phyloP scores from a whole-genome alignment of 352 stramenopile genomes.

The Phytophthora meadii region DNA sequence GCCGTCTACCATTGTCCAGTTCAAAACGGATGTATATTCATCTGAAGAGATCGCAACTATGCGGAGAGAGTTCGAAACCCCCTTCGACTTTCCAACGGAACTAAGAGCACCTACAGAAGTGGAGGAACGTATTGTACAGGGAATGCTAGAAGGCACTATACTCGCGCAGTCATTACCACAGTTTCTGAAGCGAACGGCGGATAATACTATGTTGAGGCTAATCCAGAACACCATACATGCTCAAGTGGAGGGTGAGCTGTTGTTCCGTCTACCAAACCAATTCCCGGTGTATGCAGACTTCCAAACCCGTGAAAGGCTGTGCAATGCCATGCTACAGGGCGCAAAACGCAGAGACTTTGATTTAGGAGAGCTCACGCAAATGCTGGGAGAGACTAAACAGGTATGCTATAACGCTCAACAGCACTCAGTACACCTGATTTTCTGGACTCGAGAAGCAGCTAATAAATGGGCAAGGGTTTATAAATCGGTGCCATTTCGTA shows the following conservation, averaged over 20 bases:
- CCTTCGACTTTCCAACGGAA: conserved; percentile 5
- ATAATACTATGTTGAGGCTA: background rate
- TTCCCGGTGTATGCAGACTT: too few relatives aligned
- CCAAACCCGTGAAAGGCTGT: too few relatives aligned
- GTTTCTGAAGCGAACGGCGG: background rate
- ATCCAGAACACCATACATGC: conserved; percentile 14
- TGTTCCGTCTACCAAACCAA: too few relatives aligned
- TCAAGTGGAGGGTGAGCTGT: background rate
- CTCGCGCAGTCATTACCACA: conserved; percentile 2
- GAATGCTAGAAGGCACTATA: conserved; percentile 7
- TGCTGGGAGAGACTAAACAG: conserved; percentile 13
- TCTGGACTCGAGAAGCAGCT: too few relatives aligned
- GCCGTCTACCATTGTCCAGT: background rate
- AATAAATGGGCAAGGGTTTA: too few relatives aligned
- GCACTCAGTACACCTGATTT: conserved; percentile 6
- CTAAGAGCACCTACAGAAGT: background rate
- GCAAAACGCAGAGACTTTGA: conserved; percentile 2
- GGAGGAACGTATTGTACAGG: conserved; percentile 2
- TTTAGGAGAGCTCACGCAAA: conserved; percentile 4
- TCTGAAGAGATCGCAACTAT: background rate
- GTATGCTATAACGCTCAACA: conserved; percentile 4
- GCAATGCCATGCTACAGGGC: too few relatives aligned
- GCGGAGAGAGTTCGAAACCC: background rate
- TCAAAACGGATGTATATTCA: conserved; percentile 4
- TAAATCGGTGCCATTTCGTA: too few relatives aligned